Evolutionary conservation across 2,329 filamentous ascomycete species (phyloP).

Genomic region (Clarireedia monteithiana): DNA sequence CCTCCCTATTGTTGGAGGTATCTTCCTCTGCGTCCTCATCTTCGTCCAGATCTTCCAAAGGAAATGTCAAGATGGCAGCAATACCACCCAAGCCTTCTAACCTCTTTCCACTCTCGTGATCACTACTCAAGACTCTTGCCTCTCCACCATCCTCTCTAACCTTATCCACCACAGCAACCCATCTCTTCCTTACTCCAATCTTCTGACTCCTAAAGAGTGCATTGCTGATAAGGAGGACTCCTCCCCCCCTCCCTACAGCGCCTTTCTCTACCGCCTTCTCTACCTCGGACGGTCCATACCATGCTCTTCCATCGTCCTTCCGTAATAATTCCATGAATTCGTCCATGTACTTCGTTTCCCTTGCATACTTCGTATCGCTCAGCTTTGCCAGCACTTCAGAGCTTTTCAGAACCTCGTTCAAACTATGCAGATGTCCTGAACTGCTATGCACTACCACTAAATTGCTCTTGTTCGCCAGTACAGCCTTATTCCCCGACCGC

Average conservation of each 20-base stretch:
- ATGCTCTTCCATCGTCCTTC: conserved; percentile 57
- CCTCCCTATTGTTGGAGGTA: background rate
- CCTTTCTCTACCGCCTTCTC: conserved; percentile 73
- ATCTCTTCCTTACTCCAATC: conserved; percentile 75
- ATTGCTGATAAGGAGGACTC: conserved; percentile 80
- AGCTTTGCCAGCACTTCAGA: conserved; percentile 70
- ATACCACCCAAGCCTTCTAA: conserved; percentile 44
- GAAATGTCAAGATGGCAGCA: conserved; percentile 85
- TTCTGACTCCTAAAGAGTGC: conserved; percentile 79
- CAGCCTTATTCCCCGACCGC: conserved; percentile 56
- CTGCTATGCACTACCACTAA: conserved; percentile 73
- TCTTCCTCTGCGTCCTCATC: conserved; percentile 38
- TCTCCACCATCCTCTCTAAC: conserved; percentile 85
- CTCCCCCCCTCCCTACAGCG: conserved; percentile 78
- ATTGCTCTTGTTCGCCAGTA: conserved; percentile 56
- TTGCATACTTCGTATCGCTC: conserved; percentile 79
- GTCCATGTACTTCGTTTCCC: conserved; percentile 79
- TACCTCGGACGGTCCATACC: conserved; percentile 64
- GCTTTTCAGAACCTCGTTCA: conserved; percentile 80
- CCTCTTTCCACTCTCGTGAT: conserved; percentile 82
- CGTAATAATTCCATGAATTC: conserved; percentile 71
- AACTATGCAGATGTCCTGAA: conserved; percentile 76
- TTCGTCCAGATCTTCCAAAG: conserved; percentile 73
- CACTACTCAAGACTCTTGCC: conserved; percentile 79
- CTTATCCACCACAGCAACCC: conserved; percentile 86